Base-by-base conservation (phyloP, 805 yeast genomes). In the Candida xyloterini region DNA sequence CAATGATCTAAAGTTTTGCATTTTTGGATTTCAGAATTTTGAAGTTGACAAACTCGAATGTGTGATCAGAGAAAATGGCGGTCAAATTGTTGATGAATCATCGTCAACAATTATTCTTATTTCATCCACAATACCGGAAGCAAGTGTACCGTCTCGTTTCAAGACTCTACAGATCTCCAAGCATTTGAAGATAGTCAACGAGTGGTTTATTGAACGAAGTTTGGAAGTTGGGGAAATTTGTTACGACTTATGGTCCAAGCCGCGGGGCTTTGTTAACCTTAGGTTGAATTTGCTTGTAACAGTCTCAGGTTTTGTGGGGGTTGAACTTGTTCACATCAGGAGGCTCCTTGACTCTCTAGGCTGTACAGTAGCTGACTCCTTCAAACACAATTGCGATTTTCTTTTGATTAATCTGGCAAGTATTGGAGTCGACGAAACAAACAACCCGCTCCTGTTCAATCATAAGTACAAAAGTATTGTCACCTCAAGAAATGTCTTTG, bases 331-430 rank as follows among this genome's bases (percentile, higher is more conserved):
- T 4, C 66, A 61, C 35, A 30, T 57, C 3, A 77, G 74, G 7
- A 83, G 84, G 53, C 67, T 91, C 30, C 67, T 87, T 7, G 52
- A 65, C 14, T 55, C 72, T 21, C 51, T 84, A 16, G 79, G 82
- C 18, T 76, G 81, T 37, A 65, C 66, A 28, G 68, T 71, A 38
- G 63, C 70, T 33, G 76, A 71, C 0, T 64, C 72, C 2, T 64
- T 86, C 39, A 71, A 73, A 3, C 52, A 67, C 5, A 61, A 66
- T 9, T 64, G 84, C 28, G 84, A 83, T 49, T 53, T 82, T 11
- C 63, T 87, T 23, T 62, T 86, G 2, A 65, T 78, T 20, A 78
- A 79, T 51, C 59, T 75, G 30, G 63, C 71, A 26, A 49, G 74
- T 7, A 60, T 79, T 43, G 72, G 73, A 11, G 4, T 23, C n/a